Percentiles rank a stretch among this genome's conserved stretches.
Conservation (phyloP, 2,329 filamentous ascomycete species). For the Dactylellina sp. region DNA sequence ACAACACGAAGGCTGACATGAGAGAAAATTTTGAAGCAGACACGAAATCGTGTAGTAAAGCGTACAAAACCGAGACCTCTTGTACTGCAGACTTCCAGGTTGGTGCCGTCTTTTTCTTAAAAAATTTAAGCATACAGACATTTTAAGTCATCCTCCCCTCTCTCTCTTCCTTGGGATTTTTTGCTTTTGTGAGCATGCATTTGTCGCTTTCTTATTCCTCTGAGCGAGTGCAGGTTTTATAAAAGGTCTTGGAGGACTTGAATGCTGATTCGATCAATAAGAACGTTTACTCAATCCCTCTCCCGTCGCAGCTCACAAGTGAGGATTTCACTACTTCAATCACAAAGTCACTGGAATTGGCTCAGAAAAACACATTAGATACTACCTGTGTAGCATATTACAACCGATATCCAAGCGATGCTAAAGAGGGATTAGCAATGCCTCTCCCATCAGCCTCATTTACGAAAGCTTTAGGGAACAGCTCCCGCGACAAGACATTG, state of each 20-base stretch:
- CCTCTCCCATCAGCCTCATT: constrained; percentile 24
- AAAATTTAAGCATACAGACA: constrained; percentile 34
- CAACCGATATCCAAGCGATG: not conserved
- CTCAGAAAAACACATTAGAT: constrained; percentile 12
- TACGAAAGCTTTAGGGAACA: constrained; percentile 20
- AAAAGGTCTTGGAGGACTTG: constrained; percentile 14
- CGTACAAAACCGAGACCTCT: constrained; percentile 53
- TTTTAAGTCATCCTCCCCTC: constrained; percentile 5
- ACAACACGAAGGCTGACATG: constrained; percentile 49
- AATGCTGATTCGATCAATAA: constrained; percentile 15
- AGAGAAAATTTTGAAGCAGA: constrained; percentile 50
- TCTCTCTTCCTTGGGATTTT: constrained; percentile 4
- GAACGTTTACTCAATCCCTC: constrained; percentile 41
- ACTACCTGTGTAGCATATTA: constrained; percentile 4
- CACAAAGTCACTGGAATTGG: constrained; percentile 31
- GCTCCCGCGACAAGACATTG: constrained; percentile 5
- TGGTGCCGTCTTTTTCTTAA: constrained; percentile 27
- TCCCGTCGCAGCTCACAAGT: constrained; percentile 19
- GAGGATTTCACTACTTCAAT: constrained; percentile 47
- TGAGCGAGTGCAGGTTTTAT: too few species aligned
- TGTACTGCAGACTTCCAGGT: constrained; percentile 48
- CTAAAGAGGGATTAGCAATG: constrained; percentile 26
- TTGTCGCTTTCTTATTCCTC: not conserved
- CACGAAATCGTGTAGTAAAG: constrained; percentile 50
- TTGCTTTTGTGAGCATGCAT: constrained; percentile 1